Base-by-base conservation (phyloP, 495 filamentous ascomycete genomes). In the Lophiostoma macrostomum region DNA sequence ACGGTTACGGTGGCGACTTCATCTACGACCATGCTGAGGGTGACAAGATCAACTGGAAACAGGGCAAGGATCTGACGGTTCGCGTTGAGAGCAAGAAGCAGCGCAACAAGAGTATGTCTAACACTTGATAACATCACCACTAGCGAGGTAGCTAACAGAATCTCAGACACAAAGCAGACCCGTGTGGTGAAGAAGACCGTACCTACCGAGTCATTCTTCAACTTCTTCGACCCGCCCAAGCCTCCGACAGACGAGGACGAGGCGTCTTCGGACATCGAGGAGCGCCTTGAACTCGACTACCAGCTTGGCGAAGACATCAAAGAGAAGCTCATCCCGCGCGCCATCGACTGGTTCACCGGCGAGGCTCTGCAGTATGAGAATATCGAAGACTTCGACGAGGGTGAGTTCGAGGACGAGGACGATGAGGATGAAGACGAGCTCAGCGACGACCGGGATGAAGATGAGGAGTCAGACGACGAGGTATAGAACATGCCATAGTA, bases 221-320 rank as follows among this genome's bases (percentile, higher is more conserved):
- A 96, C 79, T 99, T 99, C 82, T 98, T 99, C 78, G 86, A 87
- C 28, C 94, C 93, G 5, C 94, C 94, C 2, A 88, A 88, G 72
- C 84, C 89, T 42, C 94, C 91, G 3, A 76, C 74, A 31, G 83
- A 85, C 24, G 83, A 84, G 20, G 83, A 87, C 35, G 90, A 95
- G 55, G 81, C 85, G 47, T 79, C 85, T 29, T 85, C 82, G 31
- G 94, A 97, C 65, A 94, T 99, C 53, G 94, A 97, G 75, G 91
- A 95, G 75, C 91, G 94, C 53, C 79, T 99, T 22, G 94, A 99
- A 75, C 84, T 99, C 43, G 94, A 99, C 71, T 99, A 99, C 69
- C 91, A 96, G 70, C 86, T 99, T 38, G 94, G 94, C 48, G 94
- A 99, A 74, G 94, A 99, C 69, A 96, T 99, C 71, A 99, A 99